Base-by-base conservation (phyloP, 176 grass and related monocot genomes). In the Juncus effusus region DNA sequence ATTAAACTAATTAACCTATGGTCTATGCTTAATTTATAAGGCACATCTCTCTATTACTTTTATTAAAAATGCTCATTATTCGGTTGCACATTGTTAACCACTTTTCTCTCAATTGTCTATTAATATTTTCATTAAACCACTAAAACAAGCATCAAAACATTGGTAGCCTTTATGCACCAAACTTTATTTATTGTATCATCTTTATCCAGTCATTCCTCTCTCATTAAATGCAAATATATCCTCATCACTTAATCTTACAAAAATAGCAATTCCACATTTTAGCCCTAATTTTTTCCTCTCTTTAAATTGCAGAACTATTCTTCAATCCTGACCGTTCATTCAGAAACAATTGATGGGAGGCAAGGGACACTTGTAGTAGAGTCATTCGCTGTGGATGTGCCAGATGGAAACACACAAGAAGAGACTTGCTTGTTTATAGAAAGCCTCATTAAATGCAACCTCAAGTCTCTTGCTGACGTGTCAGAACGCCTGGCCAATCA, bases 351-450 rank as follows among this genome's bases (percentile, higher is more conserved):
- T 38, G 91, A 96, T 40, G 81, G 84, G 19, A 58, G 87, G 38
- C 87, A 86, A 0, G 81, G 91, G 44, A 96, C 91, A 6, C 74
- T 96, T 63, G 91, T 88, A 58, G 87, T 96, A 39, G 91, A 96
- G 62, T 88, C 91, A 4, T 96, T 90, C 45, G 84, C 90, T 4
- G 91, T 96, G 12, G 91, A 96, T 6, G 79, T 96, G 61, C 91
- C 91, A 0, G 91, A 96, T 14, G 91, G 84, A 42, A 96, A 96
- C 70, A 96, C 87, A 36, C 81, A 88, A 50, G 91, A 96, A 4
- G 91, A 96, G 74, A 96, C 91, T 0, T 96, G 91, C 74, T 96
- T 80, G 63, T 96, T 96, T 57, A 81, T 96, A 9, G 87, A 96
- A 68, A 84, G 87, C 36, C 59, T 96, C 44, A 81, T 96, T 75